Percentiles rank a stretch among this genome's conserved stretches.
phyloP scores from a whole-genome alignment of 805 yeast genomes.

The Pichia deserticola region DNA sequence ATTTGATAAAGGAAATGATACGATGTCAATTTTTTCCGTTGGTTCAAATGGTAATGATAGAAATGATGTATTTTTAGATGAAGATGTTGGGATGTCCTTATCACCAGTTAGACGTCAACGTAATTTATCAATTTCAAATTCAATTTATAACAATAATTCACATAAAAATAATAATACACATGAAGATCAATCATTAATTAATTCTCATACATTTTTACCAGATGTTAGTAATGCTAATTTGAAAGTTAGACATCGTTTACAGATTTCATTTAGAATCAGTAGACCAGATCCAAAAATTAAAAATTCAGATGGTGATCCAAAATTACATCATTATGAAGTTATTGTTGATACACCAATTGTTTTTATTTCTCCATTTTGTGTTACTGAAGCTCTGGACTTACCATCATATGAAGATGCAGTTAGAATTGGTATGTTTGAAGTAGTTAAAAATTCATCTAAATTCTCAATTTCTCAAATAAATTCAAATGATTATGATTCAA shows the following conservation, averaged over 20 bases:
- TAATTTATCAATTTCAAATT: slow-evolving; percentile 9
- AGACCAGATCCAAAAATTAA: slow-evolving; percentile 43
- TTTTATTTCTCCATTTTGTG: slow-evolving; percentile 37
- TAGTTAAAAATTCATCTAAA: slow-evolving; percentile 1
- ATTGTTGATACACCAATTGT: slow-evolving; percentile 71
- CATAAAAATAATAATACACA: slow-evolving; percentile 1
- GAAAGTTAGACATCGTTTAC: slow-evolving; percentile 59
- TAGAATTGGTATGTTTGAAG: slow-evolving; percentile 15
- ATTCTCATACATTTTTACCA: slow-evolving; percentile 38
- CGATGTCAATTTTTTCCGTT: slow-evolving; percentile 22
- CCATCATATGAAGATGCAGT: slow-evolving; percentile 33
- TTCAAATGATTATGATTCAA: slow-evolving; percentile 1
- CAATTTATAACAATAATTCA: background rate
- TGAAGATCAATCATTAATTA: background rate
- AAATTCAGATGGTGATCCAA: slow-evolving; percentile 27
- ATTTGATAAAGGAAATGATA: slow-evolving; percentile 14
- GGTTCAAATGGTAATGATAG: slow-evolving; percentile 18
- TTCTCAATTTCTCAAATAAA: slow-evolving; percentile 7
- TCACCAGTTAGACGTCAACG: slow-evolving; percentile 11
- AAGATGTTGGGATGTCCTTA: background rate
- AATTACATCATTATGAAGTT: slow-evolving; percentile 70
- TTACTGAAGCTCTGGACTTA: slow-evolving; percentile 28
- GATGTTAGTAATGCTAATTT: slow-evolving; percentile 59
- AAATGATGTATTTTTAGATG: slow-evolving; percentile 10
- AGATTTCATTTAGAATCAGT: slow-evolving; percentile 61